Percentiles rank a stretch among this genome's conserved stretches.
Evolutionary conservation across 1,139 yeast species (phyloP).

Genomic region (Wickerhamiella infanticola): DNA sequence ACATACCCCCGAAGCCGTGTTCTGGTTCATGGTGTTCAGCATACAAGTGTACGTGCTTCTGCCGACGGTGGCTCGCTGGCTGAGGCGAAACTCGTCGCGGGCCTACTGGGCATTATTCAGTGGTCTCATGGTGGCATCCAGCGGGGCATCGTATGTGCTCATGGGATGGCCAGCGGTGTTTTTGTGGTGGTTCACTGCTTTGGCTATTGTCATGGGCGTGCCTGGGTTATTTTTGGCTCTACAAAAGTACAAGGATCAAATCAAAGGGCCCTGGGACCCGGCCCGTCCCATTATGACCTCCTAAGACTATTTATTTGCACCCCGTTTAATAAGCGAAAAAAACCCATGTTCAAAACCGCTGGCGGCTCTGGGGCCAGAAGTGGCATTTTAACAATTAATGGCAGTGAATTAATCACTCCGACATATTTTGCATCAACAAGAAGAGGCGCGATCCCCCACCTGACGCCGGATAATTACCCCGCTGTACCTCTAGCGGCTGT

Average conservation of each 20-base stretch:
- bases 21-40: conserved; percentile 62
- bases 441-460: conserved; percentile 28
- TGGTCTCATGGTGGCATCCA: conserved; percentile 17
- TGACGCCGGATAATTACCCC: conserved; percentile 26
- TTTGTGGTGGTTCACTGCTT: conserved; percentile 37
- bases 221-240: conserved; percentile 58
- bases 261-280: conserved; percentile 91
- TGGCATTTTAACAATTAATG: conserved; percentile 6
- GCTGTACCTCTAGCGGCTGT: conserved; percentile 15
- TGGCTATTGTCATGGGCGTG: conserved; percentile 37
- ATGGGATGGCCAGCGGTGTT: conserved; percentile 30
- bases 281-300: conserved; percentile 42
- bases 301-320: neutral
- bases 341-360: conserved; percentile 5
- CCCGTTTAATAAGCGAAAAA: neutral
- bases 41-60: conserved; percentile 57
- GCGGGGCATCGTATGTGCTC: conserved; percentile 23
- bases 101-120: conserved; percentile 18
- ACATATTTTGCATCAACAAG: conserved; percentile 22
- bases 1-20: conserved; percentile 56
- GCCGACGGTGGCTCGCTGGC: conserved; percentile 52
- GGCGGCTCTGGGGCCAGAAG: conserved; percentile 3
- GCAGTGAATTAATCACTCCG: conserved; percentile 19
- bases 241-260: conserved; percentile 71
- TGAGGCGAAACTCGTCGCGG: conserved; percentile 23